Base-by-base conservation (phyloP, 768 basidiomycete species). In the Macrocybe gigantea region DNA sequence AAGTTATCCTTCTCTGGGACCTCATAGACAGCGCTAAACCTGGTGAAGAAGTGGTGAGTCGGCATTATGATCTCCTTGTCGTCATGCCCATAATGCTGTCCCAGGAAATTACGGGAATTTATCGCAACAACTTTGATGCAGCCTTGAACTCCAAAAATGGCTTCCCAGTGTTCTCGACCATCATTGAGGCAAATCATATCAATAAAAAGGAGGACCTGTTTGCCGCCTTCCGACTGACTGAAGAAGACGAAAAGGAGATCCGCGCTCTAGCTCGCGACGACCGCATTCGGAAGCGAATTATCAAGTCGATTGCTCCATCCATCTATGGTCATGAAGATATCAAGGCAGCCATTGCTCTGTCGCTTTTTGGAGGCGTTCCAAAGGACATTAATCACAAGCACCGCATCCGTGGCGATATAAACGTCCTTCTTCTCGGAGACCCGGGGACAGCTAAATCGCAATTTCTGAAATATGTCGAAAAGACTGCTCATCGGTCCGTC, bases 321-420 rank as follows among this genome's bases (percentile, higher is more conserved):
- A 98, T 99, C 65, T 99, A 98, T 57, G 96, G 96, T 3, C 96
- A 99, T 64, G 96, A 98, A 63, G 88, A 98, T 63, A 97, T 99
- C 76, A 98, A 98, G 70, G 96, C 95, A 0, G 96, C 93, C 31
- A 73, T 99, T 54, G 94, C 96, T 1, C 78, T 99, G 44, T 93
- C 93, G 1, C 82, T 99, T 34, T 98, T 99, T 52, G 85, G 93
- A 8, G 96, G 96, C 41, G 85, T 97, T 1, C 61, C 89, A 2
- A 99, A 99, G 65, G 92, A 99, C 61, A 91, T 98, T 68, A 94
- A 96, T 59, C 82, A 91, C 61, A 98, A 99, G 67, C 90, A 91
- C 64, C 81, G 88, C 36, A 92, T 99, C 56, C 85, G 96, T 66
- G 96, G 96, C 11, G 96, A 99, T 62, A 99, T 99, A 65, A 99